phyloP scores from a whole-genome alignment of 208 protist genomes.

The Acanthamoeba divionensis region DNA sequence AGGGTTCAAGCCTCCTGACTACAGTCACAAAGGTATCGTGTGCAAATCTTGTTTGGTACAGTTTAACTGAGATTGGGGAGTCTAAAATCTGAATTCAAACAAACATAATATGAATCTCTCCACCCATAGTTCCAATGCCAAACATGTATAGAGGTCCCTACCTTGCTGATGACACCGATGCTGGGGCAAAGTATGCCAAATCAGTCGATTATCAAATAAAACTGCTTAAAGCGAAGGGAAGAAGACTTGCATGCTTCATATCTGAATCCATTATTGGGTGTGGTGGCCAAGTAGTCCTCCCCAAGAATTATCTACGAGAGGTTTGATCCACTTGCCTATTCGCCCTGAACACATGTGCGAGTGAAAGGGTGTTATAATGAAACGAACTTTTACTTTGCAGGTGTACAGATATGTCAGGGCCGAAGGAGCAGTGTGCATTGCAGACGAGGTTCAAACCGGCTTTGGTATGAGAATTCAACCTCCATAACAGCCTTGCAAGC shows the following conservation, averaged over 20 bases:
- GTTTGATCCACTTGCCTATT: too few relatives aligned
- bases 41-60: too few relatives aligned
- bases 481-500: too few relatives aligned
- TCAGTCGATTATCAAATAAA: neutral
- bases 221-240: neutral
- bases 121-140: neutral
- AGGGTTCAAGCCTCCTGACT: neutral
- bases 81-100: too few relatives aligned
- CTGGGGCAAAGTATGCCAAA: slow-evolving; percentile 8
- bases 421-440: slow-evolving; percentile 47
- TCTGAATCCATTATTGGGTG: neutral
- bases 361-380: too few relatives aligned
- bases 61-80: too few relatives aligned
- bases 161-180: neutral
- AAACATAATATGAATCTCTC: too few relatives aligned
- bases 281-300: slow-evolving; percentile 26
- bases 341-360: too few relatives aligned
- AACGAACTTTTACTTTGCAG: neutral
- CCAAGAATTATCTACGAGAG: slow-evolving; percentile 46
- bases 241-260: slow-evolving; percentile 18
- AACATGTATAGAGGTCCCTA: neutral
- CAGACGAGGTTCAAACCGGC: slow-evolving; percentile 56
- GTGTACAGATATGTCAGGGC: neutral
- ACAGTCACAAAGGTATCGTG: neutral
- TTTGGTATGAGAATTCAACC: too few relatives aligned